Conservation (phyloP, 129 eudicot genomes). For the Chrysanthemum lavandulifolium region DNA sequence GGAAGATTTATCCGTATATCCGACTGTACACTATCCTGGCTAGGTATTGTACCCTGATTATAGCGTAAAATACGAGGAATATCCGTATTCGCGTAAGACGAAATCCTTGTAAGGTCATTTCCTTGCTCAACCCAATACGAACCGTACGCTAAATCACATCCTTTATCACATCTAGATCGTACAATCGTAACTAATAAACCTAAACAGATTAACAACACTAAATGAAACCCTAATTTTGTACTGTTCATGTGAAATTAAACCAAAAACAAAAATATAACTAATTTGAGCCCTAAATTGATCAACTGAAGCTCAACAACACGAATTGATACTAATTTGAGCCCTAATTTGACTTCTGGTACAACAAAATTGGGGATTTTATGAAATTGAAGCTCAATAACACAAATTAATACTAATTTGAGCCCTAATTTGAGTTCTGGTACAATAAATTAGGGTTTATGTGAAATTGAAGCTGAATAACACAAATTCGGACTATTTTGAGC, state of each 20-base stretch:
- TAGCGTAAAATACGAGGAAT: slow-evolving; percentile 25
- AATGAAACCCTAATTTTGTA: background rate
- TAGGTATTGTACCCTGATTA: slow-evolving; percentile 47
- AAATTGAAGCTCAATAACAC: no score
- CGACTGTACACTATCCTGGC: slow-evolving; percentile 34
- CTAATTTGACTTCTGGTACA: no score
- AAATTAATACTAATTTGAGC: no score
- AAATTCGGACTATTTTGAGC: no score
- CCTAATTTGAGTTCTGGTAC: no score
- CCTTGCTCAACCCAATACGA: slow-evolving; percentile 47
- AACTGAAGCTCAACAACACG: no score
- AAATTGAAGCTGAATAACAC: no score
- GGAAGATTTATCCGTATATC: slow-evolving; percentile 49
- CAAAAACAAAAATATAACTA: no score
- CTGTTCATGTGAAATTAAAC: slow-evolving; percentile 28
- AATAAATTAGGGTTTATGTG: no score
- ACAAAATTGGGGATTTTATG: no score
- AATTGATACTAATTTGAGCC: no score
- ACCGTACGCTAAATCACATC: slow-evolving; percentile 66
- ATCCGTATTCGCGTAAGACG: slow-evolving; percentile 6
- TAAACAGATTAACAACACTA: slow-evolving; percentile 3
- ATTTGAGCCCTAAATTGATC: no score
- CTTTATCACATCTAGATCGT: slow-evolving; percentile 47
- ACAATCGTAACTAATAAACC: slow-evolving; percentile 6
- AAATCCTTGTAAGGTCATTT: slow-evolving; percentile 28